Conservation (phyloP, 2,329 filamentous ascomycete species). For the Graphilbum sp. region DNA sequence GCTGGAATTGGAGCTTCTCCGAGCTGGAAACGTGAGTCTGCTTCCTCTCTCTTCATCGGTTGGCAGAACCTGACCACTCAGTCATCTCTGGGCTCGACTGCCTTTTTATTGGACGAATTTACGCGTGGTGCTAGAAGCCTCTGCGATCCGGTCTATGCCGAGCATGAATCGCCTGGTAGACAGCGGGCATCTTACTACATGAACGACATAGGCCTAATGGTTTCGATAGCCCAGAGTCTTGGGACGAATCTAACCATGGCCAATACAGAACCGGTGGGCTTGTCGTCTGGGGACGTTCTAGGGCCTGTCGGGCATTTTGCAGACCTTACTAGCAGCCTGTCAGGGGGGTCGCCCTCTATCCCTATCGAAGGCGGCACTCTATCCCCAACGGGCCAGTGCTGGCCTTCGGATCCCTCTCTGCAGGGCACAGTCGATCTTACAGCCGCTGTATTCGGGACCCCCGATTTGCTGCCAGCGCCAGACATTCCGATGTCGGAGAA, state of each 20-base stretch:
- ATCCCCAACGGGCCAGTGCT: no score
- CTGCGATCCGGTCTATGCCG: conserved; percentile 26
- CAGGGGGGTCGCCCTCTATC: no score
- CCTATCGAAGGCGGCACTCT: background rate
- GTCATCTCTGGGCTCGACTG: conserved; percentile 17
- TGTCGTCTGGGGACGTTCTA: no score
- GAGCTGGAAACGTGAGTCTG: conserved; percentile 29
- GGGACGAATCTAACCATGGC: no score
- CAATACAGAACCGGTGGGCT: no score
- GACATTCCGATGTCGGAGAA: background rate
- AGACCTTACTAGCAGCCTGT: no score
- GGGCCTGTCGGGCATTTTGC: no score
- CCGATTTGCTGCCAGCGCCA: background rate
- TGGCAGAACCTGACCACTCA: no score
- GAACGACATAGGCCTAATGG: conserved; percentile 21
- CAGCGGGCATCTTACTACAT: conserved; percentile 25
- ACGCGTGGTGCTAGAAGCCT: conserved; percentile 22
- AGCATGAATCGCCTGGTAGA: conserved; percentile 14
- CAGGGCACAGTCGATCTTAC: no score
- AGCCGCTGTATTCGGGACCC: no score
- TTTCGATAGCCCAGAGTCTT: conserved; percentile 7
- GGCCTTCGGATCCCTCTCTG: no score
- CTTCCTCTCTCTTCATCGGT: background rate
- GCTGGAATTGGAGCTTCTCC: conserved; percentile 34
- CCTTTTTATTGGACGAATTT: conserved; percentile 24